A percentile compares a stretch with the other conserved stretches of the same genome.
Conservation (phyloP, 2,329 filamentous ascomycete genomes). For the Nemania sp. region DNA sequence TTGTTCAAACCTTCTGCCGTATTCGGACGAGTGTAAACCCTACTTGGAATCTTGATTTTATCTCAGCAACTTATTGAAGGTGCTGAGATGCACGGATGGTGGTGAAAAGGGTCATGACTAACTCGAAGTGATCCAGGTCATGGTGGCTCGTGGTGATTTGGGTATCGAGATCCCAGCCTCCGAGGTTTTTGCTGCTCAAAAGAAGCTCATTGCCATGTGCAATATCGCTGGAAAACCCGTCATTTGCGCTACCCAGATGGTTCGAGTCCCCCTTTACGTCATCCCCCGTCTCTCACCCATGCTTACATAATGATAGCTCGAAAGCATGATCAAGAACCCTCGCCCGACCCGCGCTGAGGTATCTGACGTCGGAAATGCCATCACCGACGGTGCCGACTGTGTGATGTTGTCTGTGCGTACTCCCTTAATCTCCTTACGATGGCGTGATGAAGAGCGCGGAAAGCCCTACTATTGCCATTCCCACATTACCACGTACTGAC, state of each 20-base stretch:
- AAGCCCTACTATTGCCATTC: background rate
- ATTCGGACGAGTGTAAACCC: background rate
- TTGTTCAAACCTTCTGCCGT: too few species aligned
- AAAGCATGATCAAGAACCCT: constrained; percentile 99
- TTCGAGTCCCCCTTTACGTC: constrained; percentile 2
- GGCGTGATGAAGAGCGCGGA: background rate
- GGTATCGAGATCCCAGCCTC: constrained; percentile 98
- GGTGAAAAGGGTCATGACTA: background rate
- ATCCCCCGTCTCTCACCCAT: background rate
- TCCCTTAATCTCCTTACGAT: background rate
- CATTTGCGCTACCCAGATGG: constrained; percentile 98
- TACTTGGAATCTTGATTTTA: background rate
- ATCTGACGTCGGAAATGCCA: constrained; percentile 96
- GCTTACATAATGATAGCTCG: constrained; percentile 54
- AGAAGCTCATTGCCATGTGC: constrained; percentile 99
- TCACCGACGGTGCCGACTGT: constrained; percentile 97
- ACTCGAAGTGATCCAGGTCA: constrained; percentile 59
- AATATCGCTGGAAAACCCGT: constrained; percentile 98
- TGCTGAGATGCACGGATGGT: background rate
- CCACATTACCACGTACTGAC: background rate
- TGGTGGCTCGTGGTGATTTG: constrained; percentile 98
- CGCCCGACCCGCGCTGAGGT: constrained; percentile 97
- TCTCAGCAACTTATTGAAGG: too few species aligned
- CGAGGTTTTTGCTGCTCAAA: constrained; percentile 98
- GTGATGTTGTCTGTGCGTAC: constrained; percentile 82